These are phyloP conservation scores for Penicillium sclerotigenum DNA, from an alignment of 2,329 filamentous ascomycete species.

Conservation along the genomic window DNA sequence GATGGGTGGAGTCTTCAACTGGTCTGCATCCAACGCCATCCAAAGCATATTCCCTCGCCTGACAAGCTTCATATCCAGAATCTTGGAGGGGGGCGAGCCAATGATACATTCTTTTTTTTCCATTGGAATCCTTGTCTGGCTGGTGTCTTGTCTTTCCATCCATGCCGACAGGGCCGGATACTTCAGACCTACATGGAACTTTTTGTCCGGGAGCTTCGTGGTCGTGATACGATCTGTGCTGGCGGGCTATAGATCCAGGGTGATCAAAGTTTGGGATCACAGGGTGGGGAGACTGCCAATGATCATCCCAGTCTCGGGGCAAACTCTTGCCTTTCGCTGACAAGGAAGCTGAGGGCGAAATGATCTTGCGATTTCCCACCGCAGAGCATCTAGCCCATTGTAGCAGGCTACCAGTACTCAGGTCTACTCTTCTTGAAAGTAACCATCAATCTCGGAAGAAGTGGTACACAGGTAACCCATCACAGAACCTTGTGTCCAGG, in stretches of 20 bases:
- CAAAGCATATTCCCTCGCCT: constrained; percentile 12
- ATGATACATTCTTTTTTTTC: not conserved
- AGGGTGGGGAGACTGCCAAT: constrained; percentile 10
- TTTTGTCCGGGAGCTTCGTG: constrained; percentile 6
- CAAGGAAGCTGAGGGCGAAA: not conserved
- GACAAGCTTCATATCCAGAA: constrained; percentile 4
- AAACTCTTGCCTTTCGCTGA: not conserved
- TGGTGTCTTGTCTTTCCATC: constrained; percentile 3
- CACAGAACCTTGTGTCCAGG: constrained; percentile 20
- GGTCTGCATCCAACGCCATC: constrained; percentile 13
- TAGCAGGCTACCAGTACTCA: constrained; percentile 8
- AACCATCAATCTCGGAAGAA: constrained; percentile 19
- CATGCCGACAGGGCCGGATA: constrained; percentile 4
- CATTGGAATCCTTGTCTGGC: constrained; percentile 3
- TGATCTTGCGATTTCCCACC: not conserved
- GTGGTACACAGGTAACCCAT: constrained; percentile 17
- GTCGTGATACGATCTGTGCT: constrained; percentile 11
- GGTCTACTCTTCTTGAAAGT: constrained; percentile 14
- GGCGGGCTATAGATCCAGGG: constrained; percentile 10
- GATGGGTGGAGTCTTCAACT: constrained; percentile 2
- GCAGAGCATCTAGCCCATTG: constrained; percentile 1
- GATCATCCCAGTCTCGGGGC: not conserved
- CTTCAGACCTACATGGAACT: not conserved
- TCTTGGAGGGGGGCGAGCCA: not conserved
- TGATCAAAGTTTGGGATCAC: constrained; percentile 14